These are phyloP conservation scores for Rhizopus delemar DNA, from an alignment of 371 early-diverging fungal species.

Conservation along the genomic window DNA sequence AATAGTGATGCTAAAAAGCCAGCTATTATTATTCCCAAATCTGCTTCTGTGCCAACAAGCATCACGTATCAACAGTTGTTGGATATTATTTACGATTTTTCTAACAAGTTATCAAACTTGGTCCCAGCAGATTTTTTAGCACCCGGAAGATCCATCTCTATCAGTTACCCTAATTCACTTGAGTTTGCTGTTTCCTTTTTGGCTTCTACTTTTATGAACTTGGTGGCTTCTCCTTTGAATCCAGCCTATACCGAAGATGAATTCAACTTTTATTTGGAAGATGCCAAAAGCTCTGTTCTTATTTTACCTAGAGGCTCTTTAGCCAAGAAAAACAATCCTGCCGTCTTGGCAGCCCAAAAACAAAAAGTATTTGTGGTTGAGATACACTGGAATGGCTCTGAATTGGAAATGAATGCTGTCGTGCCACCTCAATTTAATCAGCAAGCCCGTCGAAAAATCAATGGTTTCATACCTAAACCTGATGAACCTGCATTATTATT, in stretches of 20 bases:
- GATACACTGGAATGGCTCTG: constrained; percentile 53
- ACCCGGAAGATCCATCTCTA: constrained; percentile 68
- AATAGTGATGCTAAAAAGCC: constrained; percentile 14
- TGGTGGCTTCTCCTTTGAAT: constrained; percentile 79
- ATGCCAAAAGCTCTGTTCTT: constrained; percentile 64
- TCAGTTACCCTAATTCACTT: constrained; percentile 71
- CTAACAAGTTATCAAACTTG: constrained; percentile 28
- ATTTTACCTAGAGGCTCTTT: constrained; percentile 62
- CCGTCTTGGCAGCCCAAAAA: constrained; percentile 64
- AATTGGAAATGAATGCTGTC: constrained; percentile 30
- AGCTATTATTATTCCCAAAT: constrained; percentile 50
- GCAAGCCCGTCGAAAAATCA: neutral
- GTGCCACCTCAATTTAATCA: constrained; percentile 12
- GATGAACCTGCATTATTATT: constrained; percentile 70
- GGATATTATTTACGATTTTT: constrained; percentile 40
- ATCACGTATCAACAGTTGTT: constrained; percentile 41
- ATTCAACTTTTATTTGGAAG: constrained; percentile 80
- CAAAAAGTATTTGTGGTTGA: constrained; percentile 59
- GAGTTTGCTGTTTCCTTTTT: constrained; percentile 74
- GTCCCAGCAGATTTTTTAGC: constrained; percentile 36
- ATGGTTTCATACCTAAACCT: constrained; percentile 40
- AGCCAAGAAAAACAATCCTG: constrained; percentile 49
- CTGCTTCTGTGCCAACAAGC: constrained; percentile 31
- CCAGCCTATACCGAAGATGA: constrained; percentile 74
- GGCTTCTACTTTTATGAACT: constrained; percentile 62